Conservation (phyloP, 139 green algal species). For the Pseudopediastrum boryanum region DNA sequence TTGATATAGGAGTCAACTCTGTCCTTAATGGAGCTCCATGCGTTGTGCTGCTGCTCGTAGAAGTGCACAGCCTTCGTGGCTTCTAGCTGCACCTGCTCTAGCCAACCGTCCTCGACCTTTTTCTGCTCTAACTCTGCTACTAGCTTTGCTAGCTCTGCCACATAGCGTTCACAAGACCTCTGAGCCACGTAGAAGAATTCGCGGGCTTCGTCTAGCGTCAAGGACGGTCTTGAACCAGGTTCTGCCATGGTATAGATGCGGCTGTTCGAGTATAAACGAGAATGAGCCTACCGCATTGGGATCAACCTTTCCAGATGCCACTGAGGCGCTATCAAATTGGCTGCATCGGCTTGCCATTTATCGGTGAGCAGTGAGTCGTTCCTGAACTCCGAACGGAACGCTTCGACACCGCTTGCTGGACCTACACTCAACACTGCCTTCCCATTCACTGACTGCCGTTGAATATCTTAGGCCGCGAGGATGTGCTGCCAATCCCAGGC, state of each 20-base stretch:
- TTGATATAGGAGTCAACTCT: slow-evolving; percentile 36
- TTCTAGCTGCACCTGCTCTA: slow-evolving; percentile 43
- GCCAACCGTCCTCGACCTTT: slow-evolving; percentile 37
- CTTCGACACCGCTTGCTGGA: no score
- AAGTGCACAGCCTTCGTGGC: slow-evolving; percentile 31
- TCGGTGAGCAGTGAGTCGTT: no score
- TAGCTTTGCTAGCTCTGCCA: slow-evolving; percentile 11
- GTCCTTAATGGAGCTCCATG: slow-evolving; percentile 28
- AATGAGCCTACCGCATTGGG: no score
- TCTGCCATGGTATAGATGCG: background rate
- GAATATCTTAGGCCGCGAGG: no score
- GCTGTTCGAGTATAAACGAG: no score
- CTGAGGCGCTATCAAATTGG: no score
- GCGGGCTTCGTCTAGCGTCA: slow-evolving; percentile 29
- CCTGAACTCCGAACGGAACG: no score
- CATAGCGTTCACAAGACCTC: slow-evolving; percentile 37
- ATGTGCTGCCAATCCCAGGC: no score
- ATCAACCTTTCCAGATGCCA: no score
- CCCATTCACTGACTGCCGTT: no score
- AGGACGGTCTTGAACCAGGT: background rate
- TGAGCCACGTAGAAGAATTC: slow-evolving; percentile 42
- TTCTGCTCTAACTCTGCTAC: slow-evolving; percentile 30
- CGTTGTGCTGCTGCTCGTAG: slow-evolving; percentile 39
- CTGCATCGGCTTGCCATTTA: no score
- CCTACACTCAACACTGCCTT: no score